Base-by-base conservation (phyloP, 345 rosid species). In the Populus simonii region DNA sequence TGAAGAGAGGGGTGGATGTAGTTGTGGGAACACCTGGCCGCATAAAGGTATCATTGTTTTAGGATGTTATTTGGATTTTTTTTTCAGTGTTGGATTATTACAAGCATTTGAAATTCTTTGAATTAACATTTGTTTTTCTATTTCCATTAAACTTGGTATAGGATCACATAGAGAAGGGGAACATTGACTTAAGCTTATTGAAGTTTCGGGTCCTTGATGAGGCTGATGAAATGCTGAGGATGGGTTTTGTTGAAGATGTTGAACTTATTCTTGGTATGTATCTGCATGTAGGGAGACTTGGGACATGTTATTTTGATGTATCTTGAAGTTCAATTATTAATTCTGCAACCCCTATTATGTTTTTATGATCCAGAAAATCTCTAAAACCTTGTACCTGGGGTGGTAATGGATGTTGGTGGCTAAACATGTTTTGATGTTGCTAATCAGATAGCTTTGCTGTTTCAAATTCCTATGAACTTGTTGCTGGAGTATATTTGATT, bases 161-260 rank as follows among this genome's bases (percentile, higher is more conserved):
- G 98, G 99, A 96, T 86, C 97, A 92, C 79, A 82, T 96, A 25
- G 97, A 94, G 81, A 90, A 91, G 85, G 77, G 80, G 61, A 91
- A 90, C 81, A 83, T 92, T 80, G 88, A 94, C 65, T 76, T 96
- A 3, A 86, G 91, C 74, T 84, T 80, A 13, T 83, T 96, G 38
- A 90, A 88, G 79, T 96, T 94, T 80, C 93, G 98, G 74, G 97
- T 96, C 35, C 99, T 96, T 76, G 98, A 96, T 67, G 98, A 96
- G 86, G 97, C 98, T 78, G 99, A 96, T 85, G 99, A 96, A 81
- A 96, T 96, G 99, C 81, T 96, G 80, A 89, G 92, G 79, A 92
- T 96, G 97, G 99, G 99, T 39, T 96, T 96, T 83, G 99, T 93
- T 74, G 99, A 94, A 45, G 97, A 92, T 85, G 97, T 96, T 67